These are phyloP conservation scores for Phaffomyces antillensis DNA, from an alignment of 805 yeast genomes.

Conservation along the genomic window DNA sequence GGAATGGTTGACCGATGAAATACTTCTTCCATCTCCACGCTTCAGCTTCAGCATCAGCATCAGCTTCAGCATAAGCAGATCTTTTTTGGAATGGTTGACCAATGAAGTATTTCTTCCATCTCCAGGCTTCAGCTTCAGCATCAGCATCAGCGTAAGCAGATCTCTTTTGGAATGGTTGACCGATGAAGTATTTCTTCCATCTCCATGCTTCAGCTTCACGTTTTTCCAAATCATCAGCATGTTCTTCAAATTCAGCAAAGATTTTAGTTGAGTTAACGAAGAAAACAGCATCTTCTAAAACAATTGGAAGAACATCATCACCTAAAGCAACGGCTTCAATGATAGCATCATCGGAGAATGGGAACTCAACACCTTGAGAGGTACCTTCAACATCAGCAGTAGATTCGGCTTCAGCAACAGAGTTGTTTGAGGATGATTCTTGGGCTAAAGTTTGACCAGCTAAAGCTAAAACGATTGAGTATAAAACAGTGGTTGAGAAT, in stretches of 20 bases:
- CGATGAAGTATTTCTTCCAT: constrained; percentile 14
- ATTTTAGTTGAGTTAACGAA: constrained; percentile 22
- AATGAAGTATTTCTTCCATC: constrained; percentile 8
- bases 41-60: constrained; percentile 15
- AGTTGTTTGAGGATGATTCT: constrained; percentile 3
- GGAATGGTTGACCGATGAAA: constrained; percentile 13
- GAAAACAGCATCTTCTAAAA: constrained; percentile 13
- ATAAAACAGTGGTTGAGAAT: constrained; percentile 9
- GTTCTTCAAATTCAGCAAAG: constrained; percentile 9
- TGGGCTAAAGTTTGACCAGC: constrained; percentile 8
- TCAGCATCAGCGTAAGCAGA: constrained; percentile 1
- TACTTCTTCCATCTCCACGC: constrained; percentile 8
- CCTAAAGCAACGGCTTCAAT: constrained; percentile 18
- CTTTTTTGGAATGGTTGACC: constrained; percentile 8
- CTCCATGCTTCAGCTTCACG: constrained; percentile 20
- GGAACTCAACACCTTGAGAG: constrained; percentile 18
- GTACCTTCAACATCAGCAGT: constrained; percentile 14
- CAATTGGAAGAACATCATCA: constrained; percentile 17
- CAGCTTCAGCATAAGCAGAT: constrained; percentile 12
- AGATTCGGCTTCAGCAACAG: neutral
- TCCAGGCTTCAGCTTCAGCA: constrained; percentile 15
- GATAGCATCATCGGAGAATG: constrained; percentile 22
- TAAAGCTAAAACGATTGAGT: constrained; percentile 6
- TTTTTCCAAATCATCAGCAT: constrained; percentile 12
- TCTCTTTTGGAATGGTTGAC: constrained; percentile 14